Evolutionary conservation across 163 green algal species (phyloP).

Genomic region (Coccomyxa subellipsoidea): DNA sequence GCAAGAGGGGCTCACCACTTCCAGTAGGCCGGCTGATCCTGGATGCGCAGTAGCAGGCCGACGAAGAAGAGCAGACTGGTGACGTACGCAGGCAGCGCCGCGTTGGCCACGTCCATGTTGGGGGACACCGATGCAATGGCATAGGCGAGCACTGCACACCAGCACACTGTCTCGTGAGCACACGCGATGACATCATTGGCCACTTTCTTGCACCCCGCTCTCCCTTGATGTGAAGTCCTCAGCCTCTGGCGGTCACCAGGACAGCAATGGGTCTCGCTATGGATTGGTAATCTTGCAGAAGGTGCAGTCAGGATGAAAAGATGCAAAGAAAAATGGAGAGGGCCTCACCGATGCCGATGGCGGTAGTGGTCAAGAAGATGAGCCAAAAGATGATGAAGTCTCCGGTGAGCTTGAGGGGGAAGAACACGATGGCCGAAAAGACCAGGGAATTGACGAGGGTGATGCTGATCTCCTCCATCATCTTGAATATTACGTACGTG

Average conservation of each 20-base stretch:
- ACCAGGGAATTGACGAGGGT: conserved; percentile 21
- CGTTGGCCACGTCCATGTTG: conserved; percentile 57
- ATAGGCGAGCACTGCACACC: conserved; percentile 53
- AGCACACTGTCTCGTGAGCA: background rate
- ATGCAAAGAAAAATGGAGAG: conserved; percentile 64
- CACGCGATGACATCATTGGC: background rate
- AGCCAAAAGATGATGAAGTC: conserved; percentile 52
- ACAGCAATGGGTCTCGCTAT: too few relatives aligned
- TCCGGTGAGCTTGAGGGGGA: conserved; percentile 36
- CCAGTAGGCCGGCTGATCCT: conserved; percentile 14
- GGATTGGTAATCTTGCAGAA: too few relatives aligned
- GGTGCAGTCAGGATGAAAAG: conserved; percentile 71
- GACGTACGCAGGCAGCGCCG: conserved; percentile 49
- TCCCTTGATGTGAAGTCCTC: too few relatives aligned
- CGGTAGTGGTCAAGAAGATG: conserved; percentile 36
- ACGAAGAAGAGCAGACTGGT: conserved; percentile 13
- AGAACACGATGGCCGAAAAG: conserved; percentile 41
- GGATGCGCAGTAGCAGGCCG: conserved; percentile 12
- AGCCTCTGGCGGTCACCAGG: too few relatives aligned
- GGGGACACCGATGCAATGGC: conserved; percentile 47
- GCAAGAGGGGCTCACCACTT: conserved; percentile 3
- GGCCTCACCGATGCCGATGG: conserved; percentile 36
- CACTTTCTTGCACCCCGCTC: too few relatives aligned
- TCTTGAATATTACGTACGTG: conserved; percentile 36
- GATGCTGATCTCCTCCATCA: conserved; percentile 58